Conservation (phyloP, 2,329 filamentous ascomycete genomes). For the Aspergillus latus region DNA sequence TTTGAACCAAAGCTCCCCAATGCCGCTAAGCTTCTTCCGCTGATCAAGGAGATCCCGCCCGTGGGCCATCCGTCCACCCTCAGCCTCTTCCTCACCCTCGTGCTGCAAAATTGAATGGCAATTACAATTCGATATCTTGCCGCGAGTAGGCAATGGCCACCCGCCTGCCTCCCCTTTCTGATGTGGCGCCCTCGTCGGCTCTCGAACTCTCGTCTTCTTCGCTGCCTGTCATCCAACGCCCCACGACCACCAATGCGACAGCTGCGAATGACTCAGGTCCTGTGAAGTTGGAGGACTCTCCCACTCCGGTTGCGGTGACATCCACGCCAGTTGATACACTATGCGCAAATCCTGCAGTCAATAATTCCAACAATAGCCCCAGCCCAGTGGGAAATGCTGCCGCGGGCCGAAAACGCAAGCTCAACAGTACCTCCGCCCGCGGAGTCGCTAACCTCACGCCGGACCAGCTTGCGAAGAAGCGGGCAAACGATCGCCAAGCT, state of each 20-base stretch:
- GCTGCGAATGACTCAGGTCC: constrained; percentile 14
- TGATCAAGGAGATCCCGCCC: constrained; percentile 12
- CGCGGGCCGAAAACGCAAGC: constrained; percentile 44
- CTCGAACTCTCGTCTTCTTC: constrained; percentile 20
- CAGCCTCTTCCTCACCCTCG: constrained; percentile 3
- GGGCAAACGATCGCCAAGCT: constrained; percentile 86
- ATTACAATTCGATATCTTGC: constrained; percentile 22
- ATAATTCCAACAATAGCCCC: constrained; percentile 11
- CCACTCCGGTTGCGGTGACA: constrained; percentile 24
- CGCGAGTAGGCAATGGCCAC: constrained; percentile 37
- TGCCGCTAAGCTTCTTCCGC: constrained; percentile 5
- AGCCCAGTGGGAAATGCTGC: constrained; percentile 22
- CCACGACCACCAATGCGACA: constrained; percentile 11
- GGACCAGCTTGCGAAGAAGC: constrained; percentile 83
- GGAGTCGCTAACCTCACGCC: constrained; percentile 85
- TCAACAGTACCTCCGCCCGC: constrained; percentile 52
- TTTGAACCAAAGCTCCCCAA: not conserved
- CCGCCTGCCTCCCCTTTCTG: constrained; percentile 28
- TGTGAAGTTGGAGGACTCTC: constrained; percentile 29
- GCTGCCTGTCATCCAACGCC: constrained; percentile 5
- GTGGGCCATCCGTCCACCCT: constrained; percentile 10
- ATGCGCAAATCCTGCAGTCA: constrained; percentile 19
- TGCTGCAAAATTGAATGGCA: constrained; percentile 29
- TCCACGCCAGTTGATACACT: constrained; percentile 27
- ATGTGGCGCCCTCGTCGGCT: constrained; percentile 29